Conservation (phyloP, 495 filamentous ascomycete genomes). For the Mycothermus thermophilus region DNA sequence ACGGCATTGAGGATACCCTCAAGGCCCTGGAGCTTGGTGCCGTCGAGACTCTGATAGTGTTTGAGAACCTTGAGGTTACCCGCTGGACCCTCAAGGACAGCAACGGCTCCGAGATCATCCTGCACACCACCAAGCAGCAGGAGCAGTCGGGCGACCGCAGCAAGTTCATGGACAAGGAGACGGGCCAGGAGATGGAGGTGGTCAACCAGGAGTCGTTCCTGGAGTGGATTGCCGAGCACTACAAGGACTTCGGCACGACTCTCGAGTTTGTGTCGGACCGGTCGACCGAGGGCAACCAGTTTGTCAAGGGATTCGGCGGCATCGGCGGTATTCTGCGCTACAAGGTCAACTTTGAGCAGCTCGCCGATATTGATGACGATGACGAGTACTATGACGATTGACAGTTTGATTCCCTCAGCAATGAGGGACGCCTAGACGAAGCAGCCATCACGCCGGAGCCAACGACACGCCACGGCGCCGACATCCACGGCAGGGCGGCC, state of each 20-base stretch:
- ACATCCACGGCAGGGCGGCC: background rate
- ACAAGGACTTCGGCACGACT: conserved; percentile 92
- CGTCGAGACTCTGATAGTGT: conserved; percentile 90
- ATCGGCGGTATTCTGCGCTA: conserved; percentile 95
- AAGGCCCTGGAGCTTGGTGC: conserved; percentile 96
- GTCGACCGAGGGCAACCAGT: conserved; percentile 95
- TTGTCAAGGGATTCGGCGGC: conserved; percentile 98
- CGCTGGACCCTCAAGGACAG: conserved; percentile 78
- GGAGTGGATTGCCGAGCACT: conserved; percentile 95
- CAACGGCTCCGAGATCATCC: conserved; percentile 50
- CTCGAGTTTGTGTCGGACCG: conserved; percentile 96
- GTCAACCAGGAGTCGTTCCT: conserved; percentile 77
- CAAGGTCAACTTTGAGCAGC: conserved; percentile 99
- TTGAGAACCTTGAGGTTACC: conserved; percentile 87
- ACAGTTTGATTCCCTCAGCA: conserved; percentile 82
- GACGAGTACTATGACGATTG: conserved; percentile 99
- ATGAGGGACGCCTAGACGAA: conserved; percentile 51
- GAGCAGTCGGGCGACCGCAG: conserved; percentile 60
- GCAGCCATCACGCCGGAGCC: conserved; percentile 18
- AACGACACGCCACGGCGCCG: conserved; percentile 23
- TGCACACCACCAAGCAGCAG: conserved; percentile 81
- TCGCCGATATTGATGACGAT: conserved; percentile 87
- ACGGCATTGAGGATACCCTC: conserved; percentile 92
- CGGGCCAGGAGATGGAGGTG: conserved; percentile 92
- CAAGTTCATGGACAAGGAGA: conserved; percentile 85